Percentiles rank a stretch among this genome's conserved stretches.
Conservation (phyloP, 2,329 filamentous ascomycete species). For the Botrytis deweyae region DNA sequence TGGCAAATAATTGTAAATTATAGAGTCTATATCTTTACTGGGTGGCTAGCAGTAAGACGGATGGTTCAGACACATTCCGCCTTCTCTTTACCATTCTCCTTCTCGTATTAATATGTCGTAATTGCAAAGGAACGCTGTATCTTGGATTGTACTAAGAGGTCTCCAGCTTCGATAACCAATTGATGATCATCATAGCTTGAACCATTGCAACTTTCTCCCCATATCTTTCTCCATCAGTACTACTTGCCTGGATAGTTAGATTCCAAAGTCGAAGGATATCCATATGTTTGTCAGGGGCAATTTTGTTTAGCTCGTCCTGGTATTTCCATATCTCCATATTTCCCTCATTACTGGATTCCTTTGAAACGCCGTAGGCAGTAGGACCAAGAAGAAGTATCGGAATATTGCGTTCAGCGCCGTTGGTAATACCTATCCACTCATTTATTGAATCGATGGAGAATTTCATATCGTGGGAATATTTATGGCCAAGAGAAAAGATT, state of each 20-base stretch:
- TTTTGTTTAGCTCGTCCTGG: slow-evolving; percentile 37
- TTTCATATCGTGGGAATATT: slow-evolving; percentile 38
- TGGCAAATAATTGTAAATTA: neutral
- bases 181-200: slow-evolving; percentile 43
- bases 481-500: slow-evolving; percentile 41
- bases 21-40: neutral
- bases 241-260: slow-evolving; percentile 44
- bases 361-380: slow-evolving; percentile 32
- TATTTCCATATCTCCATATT: slow-evolving; percentile 42
- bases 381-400: slow-evolving; percentile 47
- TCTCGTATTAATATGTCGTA: too few relatives aligned
- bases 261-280: slow-evolving; percentile 47
- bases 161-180: slow-evolving; percentile 41
- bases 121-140: too few relatives aligned
- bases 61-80: neutral
- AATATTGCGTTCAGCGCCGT: slow-evolving; percentile 41
- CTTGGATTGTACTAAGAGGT: slow-evolving; percentile 26
- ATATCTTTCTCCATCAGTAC: slow-evolving; percentile 43
- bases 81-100: neutral
- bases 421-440: slow-evolving; percentile 43
- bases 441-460: slow-evolving; percentile 41
- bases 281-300: slow-evolving; percentile 41
- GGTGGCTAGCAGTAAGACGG: neutral
- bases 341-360: slow-evolving; percentile 10
- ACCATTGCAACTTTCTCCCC: slow-evolving; percentile 44